Evolutionary conservation across 2,329 filamentous ascomycete species (phyloP).

Genomic region (Cercospora zeae-maydis): DNA sequence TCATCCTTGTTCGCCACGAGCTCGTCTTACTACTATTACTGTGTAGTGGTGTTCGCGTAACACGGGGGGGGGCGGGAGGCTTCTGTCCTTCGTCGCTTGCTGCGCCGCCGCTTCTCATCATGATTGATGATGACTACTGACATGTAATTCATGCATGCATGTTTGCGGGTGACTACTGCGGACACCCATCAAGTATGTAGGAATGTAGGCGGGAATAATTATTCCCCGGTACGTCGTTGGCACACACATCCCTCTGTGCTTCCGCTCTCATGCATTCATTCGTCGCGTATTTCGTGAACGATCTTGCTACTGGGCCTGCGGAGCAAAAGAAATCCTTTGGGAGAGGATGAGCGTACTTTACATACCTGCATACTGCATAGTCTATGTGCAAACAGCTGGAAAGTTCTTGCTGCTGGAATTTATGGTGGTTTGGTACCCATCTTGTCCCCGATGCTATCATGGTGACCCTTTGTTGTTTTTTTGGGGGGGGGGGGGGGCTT

Average conservation of each 20-base stretch:
- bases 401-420: too few relatives aligned
- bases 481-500: too few relatives aligned
- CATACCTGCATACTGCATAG: neutral
- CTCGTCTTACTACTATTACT: neutral
- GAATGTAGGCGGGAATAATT: neutral
- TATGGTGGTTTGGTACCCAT: too few relatives aligned
- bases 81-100: neutral
- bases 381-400: too few relatives aligned
- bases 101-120: neutral
- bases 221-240: too few relatives aligned
- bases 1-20: slow-evolving; percentile 7
- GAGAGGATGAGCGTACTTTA: neutral
- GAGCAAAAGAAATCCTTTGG: neutral
- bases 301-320: neutral
- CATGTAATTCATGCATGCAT: neutral
- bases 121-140: neutral
- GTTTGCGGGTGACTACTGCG: slow-evolving; percentile 4
- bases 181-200: slow-evolving; percentile 7
- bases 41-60: too few relatives aligned
- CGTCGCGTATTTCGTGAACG: neutral
- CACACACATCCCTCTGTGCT: too few relatives aligned
- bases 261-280: neutral
- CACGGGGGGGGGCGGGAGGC: too few relatives aligned
- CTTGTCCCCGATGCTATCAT: too few relatives aligned
- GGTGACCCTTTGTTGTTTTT: too few relatives aligned